Conservation (phyloP, 768 basidiomycete genomes). For the Boletus pseudo-olivaceus region DNA sequence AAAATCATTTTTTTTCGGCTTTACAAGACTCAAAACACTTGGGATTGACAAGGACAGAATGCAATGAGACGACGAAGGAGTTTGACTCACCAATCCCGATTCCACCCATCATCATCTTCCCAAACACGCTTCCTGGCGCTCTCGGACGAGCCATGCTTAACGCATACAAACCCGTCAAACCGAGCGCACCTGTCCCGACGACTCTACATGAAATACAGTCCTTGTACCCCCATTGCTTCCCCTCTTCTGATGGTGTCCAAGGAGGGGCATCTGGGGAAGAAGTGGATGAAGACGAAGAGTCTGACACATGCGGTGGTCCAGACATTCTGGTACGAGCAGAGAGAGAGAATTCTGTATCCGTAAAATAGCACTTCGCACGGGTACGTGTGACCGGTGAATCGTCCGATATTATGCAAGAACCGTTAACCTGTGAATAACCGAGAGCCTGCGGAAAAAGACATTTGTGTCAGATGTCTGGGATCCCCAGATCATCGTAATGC, state of each 20-base stretch:
- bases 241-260: conserved; percentile 3
- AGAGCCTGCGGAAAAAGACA: background rate
- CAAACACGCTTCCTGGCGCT: conserved; percentile 57
- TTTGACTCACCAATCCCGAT: conserved; percentile 54
- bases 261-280: background rate
- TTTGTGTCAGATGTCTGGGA: background rate
- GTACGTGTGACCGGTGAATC: background rate
- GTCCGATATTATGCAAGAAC: background rate
- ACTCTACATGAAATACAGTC: conserved; percentile 72
- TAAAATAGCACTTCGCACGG: background rate
- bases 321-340: conserved; percentile 13
- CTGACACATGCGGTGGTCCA: conserved; percentile 14
- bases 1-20: no score
- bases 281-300: background rate
- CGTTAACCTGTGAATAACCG: background rate
- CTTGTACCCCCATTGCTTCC: conserved; percentile 23
- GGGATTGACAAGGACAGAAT: background rate
- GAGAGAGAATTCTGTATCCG: no score
- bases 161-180: conserved; percentile 63
- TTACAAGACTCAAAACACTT: background rate
- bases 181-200: conserved; percentile 62
- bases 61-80: background rate
- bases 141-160: conserved; percentile 58
- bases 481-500: background rate
- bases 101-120: conserved; percentile 60